phyloP scores from a whole-genome alignment of 768 basidiomycete species.

The Erythrobasidium yunnanense region DNA sequence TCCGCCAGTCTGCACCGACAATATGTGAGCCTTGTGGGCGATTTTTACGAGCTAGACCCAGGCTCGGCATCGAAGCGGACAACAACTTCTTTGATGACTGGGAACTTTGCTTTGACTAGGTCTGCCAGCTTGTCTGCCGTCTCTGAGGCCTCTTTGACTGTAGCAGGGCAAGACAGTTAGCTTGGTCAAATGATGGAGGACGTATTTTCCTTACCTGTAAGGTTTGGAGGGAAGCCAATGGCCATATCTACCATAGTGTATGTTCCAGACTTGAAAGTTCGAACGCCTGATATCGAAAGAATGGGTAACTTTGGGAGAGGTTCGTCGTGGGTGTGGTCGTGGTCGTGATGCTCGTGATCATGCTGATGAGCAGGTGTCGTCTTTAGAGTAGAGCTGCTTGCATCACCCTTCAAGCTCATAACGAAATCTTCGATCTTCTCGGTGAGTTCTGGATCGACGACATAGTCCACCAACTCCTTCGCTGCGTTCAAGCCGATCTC shows the following conservation, averaged over 20 bases:
- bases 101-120: conserved; percentile 12
- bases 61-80: conserved; percentile 22
- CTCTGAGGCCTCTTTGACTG: conserved; percentile 13
- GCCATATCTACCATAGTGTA: conserved; percentile 71
- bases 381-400: neutral
- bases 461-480: conserved; percentile 45
- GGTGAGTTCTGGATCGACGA: conserved; percentile 83
- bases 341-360: conserved; percentile 43
- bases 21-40: neutral
- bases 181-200: neutral
- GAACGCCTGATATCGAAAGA: conserved; percentile 44
- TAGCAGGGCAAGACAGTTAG: neutral
- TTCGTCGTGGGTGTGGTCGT: too few species aligned
- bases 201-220: neutral
- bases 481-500: conserved; percentile 34
- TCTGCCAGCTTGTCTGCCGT: conserved; percentile 18
- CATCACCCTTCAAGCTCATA: conserved; percentile 46
- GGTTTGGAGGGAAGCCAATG: conserved; percentile 42
- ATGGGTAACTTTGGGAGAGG: conserved; percentile 29
- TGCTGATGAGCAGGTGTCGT: neutral
- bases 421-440: conserved; percentile 62
- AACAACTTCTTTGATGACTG: conserved; percentile 18
- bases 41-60: neutral
- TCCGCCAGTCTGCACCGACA: neutral
- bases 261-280: conserved; percentile 68